phyloP scores from a whole-genome alignment of 768 basidiomycete genomes.

The Vishniacozyma victoriae region DNA sequence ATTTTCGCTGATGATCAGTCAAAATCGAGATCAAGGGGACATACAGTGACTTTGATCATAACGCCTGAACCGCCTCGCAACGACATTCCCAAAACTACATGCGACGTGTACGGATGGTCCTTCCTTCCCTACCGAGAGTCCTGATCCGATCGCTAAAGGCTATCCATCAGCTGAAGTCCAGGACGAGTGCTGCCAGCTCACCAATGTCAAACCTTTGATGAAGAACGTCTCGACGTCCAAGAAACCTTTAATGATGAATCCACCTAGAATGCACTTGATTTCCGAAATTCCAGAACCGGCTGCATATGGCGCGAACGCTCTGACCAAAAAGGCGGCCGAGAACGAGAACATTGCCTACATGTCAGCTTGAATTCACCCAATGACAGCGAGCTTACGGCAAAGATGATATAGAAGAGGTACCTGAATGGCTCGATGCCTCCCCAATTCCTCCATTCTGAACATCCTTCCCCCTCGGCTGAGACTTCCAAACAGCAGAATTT shows the following conservation, averaged over 20 bases:
- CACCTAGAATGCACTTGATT: constrained; percentile 95
- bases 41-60: constrained; percentile 84
- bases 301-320: constrained; percentile 83
- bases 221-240: constrained; percentile 81
- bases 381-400: constrained; percentile 65
- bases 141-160: constrained; percentile 96
- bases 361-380: not conserved
- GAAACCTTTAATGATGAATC: constrained; percentile 95
- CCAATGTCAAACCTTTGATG: constrained; percentile 90
- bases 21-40: constrained; percentile 25
- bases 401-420: constrained; percentile 80
- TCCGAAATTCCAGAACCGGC: constrained; percentile 98
- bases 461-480: constrained; percentile 64
- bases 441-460: constrained; percentile 82
- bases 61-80: constrained; percentile 74
- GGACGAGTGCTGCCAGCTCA: constrained; percentile 48
- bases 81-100: constrained; percentile 81
- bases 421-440: constrained; percentile 63
- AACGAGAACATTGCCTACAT: constrained; percentile 72
- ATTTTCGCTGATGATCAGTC: constrained; percentile 49
- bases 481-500: constrained; percentile 99
- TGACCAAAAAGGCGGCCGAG: constrained; percentile 80
- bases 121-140: constrained; percentile 94
- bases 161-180: constrained; percentile 41
- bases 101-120: constrained; percentile 98